Conservation (phyloP, 1,284 basidiomycete genomes). For the Pseudozyma thailandica region DNA sequence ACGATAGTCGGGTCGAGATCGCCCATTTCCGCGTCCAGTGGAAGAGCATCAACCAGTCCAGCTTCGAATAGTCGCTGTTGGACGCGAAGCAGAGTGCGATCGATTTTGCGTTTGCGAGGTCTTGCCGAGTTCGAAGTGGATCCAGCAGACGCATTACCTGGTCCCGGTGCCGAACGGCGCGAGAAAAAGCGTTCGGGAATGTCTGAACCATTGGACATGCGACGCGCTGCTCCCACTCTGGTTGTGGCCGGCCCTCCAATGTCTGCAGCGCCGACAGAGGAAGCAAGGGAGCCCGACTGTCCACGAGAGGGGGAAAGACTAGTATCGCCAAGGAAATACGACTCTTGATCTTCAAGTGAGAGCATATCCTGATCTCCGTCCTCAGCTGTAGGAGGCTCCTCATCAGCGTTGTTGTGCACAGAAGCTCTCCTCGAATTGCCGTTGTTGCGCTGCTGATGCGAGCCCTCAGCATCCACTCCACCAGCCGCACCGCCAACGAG, state of each 20-base stretch:
- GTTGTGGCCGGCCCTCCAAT: conserved; percentile 5
- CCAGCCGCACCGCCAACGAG: conserved; percentile 60
- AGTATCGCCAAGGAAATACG: conserved; percentile 40
- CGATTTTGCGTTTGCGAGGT: conserved; percentile 47
- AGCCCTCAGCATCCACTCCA: conserved; percentile 48
- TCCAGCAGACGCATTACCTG: not conserved
- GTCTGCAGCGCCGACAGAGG: conserved; percentile 21
- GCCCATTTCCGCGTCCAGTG: conserved; percentile 61
- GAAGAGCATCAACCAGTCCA: conserved; percentile 58
- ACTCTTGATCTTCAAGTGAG: conserved; percentile 44
- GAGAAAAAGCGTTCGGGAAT: conserved; percentile 38
- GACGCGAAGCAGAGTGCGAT: conserved; percentile 49
- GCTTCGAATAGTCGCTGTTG: conserved; percentile 60
- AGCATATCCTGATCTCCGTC: conserved; percentile 43
- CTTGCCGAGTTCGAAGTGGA: conserved; percentile 9
- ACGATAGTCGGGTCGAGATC: conserved; percentile 55
- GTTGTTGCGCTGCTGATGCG: conserved; percentile 21
- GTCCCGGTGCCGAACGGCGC: too few relatives aligned
- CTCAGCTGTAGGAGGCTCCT: not conserved
- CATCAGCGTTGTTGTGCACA: conserved; percentile 5
- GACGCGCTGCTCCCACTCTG: conserved; percentile 8
- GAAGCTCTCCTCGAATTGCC: not conserved
- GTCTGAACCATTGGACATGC: conserved; percentile 18
- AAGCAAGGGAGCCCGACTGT: conserved; percentile 5
- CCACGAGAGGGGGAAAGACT: conserved; percentile 25